Conservation (phyloP, 257 asterid species). For the Lycium barbarum region DNA sequence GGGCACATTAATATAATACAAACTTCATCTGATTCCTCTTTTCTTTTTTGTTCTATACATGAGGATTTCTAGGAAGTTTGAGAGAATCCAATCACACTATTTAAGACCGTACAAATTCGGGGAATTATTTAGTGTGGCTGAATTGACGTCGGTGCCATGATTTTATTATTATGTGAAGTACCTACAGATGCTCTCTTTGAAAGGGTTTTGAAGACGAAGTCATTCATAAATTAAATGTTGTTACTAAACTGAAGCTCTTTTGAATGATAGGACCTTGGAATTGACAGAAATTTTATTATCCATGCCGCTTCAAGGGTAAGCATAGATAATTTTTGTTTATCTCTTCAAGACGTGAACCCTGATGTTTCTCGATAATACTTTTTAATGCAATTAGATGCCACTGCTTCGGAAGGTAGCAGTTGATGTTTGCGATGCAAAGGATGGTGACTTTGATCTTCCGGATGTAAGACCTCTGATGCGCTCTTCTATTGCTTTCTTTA, state of each 20-base stretch:
- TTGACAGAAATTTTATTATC: conserved; percentile 58
- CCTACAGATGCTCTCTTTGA: not conserved
- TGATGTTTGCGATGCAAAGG: conserved; percentile 81
- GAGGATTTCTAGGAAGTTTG: conserved; percentile 5
- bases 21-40: not conserved
- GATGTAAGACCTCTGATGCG: conserved; percentile 53
- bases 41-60: not conserved
- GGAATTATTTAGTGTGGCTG: not conserved
- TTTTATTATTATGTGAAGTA: not conserved
- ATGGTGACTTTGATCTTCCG: conserved; percentile 77
- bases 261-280: conserved; percentile 70
- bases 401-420: conserved; percentile 85
- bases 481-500: conserved; percentile 6
- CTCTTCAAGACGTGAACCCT: not conserved
- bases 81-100: not conserved
- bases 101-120: not conserved
- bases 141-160: not conserved
- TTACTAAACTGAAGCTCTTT: conserved; percentile 24
- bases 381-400: conserved; percentile 59
- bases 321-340: not conserved
- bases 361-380: not conserved
- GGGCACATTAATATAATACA: not conserved
- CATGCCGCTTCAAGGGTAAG: conserved; percentile 68
- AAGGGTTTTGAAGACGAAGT: not conserved
- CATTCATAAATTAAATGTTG: not conserved